These are phyloP conservation scores for Ascochyta clinopodiicola DNA, from an alignment of 2,329 filamentous ascomycete species.

Conservation along the genomic window DNA sequence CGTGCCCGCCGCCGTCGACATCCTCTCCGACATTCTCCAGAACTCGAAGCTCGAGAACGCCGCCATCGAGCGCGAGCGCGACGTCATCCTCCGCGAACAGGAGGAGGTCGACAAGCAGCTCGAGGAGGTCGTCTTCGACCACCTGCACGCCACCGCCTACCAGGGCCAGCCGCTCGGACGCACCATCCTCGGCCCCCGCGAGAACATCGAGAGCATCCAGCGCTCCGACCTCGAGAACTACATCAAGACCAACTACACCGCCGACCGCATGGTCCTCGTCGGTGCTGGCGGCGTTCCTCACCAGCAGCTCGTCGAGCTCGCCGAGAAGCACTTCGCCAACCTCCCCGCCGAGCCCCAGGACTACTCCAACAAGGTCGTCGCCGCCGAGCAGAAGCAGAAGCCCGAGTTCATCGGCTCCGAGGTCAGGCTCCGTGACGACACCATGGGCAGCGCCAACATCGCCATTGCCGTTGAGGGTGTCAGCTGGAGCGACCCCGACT, in stretches of 20 bases:
- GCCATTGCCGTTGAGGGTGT: conserved; percentile 99
- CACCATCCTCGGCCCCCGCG: conserved; percentile 94
- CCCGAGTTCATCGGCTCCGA: conserved; percentile 97
- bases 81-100: conserved; percentile 97
- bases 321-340: conserved; percentile 90
- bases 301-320: conserved; percentile 90
- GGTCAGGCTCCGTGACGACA: conserved; percentile 94
- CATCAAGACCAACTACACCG: conserved; percentile 99
- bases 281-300: conserved; percentile 94
- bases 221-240: conserved; percentile 90
- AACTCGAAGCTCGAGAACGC: conserved; percentile 96
- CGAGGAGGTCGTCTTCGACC: conserved; percentile 99
- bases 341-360: conserved; percentile 79
- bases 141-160: conserved; percentile 97
- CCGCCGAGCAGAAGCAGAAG: conserved; percentile 79
- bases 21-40: conserved; percentile 98
- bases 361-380: conserved; percentile 73
- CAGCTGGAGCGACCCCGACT: conserved; percentile 98
- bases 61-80: conserved; percentile 96
- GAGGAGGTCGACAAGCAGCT: conserved; percentile 99
- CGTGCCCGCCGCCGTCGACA: conserved; percentile 94
- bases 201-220: conserved; percentile 98
- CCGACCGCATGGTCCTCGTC: conserved; percentile 98
- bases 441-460: conserved; percentile 94
- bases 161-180: conserved; percentile 95